Conservation (phyloP, 2,329 filamentous ascomycete genomes). For the Ophioceras dolichostomum region DNA sequence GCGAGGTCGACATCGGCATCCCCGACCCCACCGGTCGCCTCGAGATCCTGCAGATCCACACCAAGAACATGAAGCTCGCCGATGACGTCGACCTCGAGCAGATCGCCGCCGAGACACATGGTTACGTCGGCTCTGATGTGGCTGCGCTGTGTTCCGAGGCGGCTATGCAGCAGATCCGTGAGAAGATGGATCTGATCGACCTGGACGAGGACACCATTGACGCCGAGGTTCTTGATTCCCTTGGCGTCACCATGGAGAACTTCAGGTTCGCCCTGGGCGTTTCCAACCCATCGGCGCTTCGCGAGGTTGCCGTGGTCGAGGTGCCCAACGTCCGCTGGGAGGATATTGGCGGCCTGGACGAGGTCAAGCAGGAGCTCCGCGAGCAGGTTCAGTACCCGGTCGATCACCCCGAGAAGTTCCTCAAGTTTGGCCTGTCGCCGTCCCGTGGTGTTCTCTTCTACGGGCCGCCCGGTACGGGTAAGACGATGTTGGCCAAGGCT, state of each 20-base stretch:
- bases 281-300: conserved; percentile 95
- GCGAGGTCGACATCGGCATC: conserved; percentile 96
- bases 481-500: conserved; percentile 98
- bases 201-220: conserved; percentile 98
- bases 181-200: conserved; percentile 99
- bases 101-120: conserved; percentile 95
- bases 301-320: conserved; percentile 97
- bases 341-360: conserved; percentile 96
- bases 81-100: conserved; percentile 96
- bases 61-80: conserved; percentile 99
- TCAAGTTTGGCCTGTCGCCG: conserved; percentile 97
- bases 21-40: conserved; percentile 96
- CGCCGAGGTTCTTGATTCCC: conserved; percentile 92
- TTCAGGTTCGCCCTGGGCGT: conserved; percentile 98
- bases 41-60: conserved; percentile 98
- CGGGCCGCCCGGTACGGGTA: conserved; percentile 98
- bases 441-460: conserved; percentile 98
- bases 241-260: conserved; percentile 99
- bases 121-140: conserved; percentile 97
- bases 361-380: conserved; percentile 98
- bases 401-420: conserved; percentile 98
- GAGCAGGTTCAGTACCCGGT: conserved; percentile 98
- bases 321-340: conserved; percentile 99
- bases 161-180: conserved; percentile 99
- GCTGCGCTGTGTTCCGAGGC: conserved; percentile 97